These are phyloP conservation scores for Dovyalis caffra DNA, from an alignment of 345 rosid genomes.

Conservation along the genomic window DNA sequence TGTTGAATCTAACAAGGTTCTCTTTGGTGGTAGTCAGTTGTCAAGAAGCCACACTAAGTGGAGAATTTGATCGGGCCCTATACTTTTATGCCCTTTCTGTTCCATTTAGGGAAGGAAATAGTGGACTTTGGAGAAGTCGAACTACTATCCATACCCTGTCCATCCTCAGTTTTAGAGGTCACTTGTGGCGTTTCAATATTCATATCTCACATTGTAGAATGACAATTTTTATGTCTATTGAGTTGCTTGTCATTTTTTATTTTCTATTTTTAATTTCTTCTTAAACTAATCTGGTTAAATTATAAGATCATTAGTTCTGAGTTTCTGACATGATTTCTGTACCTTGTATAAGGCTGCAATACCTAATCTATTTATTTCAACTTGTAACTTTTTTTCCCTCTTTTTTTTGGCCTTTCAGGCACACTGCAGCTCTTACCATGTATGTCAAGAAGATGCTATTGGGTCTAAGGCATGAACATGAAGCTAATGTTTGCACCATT, in stretches of 20 bases:
- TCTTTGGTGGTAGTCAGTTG: no score
- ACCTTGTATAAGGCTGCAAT: no score
- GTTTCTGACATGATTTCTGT: neutral
- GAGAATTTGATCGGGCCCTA: neutral
- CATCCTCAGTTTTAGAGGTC: no score
- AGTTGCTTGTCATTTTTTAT: neutral
- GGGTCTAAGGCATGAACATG: conserved; percentile 64
- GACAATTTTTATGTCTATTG: no score
- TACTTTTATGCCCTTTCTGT: no score
- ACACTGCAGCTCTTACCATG: conserved; percentile 60
- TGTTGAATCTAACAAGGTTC: no score
- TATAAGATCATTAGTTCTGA: neutral
- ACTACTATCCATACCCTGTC: no score
- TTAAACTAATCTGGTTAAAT: neutral
- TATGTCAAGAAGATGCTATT: conserved; percentile 67
- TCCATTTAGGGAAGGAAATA: no score
- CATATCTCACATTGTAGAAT: no score
- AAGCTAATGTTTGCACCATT: conserved; percentile 53
- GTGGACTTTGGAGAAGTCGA: no score
- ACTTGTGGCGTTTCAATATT: no score
- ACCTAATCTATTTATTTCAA: neutral
- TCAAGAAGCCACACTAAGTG: neutral
- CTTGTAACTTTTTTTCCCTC: neutral
- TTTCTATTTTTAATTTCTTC: neutral
- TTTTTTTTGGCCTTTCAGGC: conserved; percentile 41